These are phyloP conservation scores for Striga hermonthica DNA, from an alignment of 305 asterid species.

Conservation along the genomic window DNA sequence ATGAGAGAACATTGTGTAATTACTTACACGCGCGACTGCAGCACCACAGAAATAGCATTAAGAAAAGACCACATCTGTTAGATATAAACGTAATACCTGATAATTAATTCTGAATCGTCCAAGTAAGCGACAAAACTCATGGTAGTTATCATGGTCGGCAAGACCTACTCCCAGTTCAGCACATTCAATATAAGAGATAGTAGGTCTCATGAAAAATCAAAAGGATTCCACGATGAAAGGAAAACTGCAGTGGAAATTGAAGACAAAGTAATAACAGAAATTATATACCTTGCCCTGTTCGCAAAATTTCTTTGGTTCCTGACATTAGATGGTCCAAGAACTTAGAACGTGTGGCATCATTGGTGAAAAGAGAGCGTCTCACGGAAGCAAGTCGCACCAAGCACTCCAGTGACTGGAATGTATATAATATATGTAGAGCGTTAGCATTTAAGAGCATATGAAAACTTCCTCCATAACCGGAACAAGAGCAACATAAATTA, in stretches of 20 bases:
- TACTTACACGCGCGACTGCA: constrained; percentile 5
- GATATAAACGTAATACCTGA: constrained; percentile 55
- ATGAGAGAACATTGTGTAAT: background rate
- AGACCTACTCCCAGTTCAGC: constrained; percentile 62
- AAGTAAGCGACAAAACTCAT: constrained; percentile 98
- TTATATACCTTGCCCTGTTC: constrained; percentile 80
- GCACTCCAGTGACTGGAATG: constrained; percentile 84
- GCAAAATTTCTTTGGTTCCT: constrained; percentile 90
- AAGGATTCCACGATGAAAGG: constrained; percentile 20
- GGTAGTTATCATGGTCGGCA: constrained; percentile 96
- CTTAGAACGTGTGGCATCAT: constrained; percentile 82
- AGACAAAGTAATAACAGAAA: constrained; percentile 20
- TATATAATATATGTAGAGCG: background rate
- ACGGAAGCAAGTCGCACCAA: constrained; percentile 91
- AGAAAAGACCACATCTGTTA: constrained; percentile 29
- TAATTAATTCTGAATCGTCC: constrained; percentile 96
- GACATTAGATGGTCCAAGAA: constrained; percentile 89
- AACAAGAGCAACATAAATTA: constrained; percentile 6
- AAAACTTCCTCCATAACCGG: constrained; percentile 14
- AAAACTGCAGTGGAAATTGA: constrained; percentile 21
- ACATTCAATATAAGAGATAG: constrained; percentile 28
- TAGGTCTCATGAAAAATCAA: constrained; percentile 22
- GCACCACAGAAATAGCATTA: constrained; percentile 20
- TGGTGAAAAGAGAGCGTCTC: constrained; percentile 90
- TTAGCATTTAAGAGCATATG: constrained; percentile 14